phyloP scores from a whole-genome alignment of 495 filamentous ascomycete genomes.

The Aspergillus carlsbadensis region DNA sequence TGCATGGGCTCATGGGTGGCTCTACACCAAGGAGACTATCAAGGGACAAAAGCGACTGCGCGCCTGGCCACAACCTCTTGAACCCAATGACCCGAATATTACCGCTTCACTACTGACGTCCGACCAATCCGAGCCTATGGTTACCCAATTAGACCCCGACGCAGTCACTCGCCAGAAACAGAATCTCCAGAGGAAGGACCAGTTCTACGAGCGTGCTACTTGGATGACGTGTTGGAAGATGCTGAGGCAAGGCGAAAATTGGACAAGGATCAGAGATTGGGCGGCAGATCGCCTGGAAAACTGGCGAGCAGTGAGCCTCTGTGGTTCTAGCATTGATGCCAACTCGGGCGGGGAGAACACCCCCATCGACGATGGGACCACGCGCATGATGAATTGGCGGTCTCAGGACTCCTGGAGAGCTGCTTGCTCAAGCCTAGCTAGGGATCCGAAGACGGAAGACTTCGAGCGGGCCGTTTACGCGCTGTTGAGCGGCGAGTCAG shows the following conservation, averaged over 20 bases:
- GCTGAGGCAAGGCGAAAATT: conserved; percentile 71
- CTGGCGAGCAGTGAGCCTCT: conserved; percentile 71
- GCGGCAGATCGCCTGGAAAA: conserved; percentile 72
- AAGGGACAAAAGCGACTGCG: conserved; percentile 83
- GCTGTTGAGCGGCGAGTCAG: conserved; percentile 77
- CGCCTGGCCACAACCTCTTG: conserved; percentile 61
- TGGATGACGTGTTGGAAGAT: conserved; percentile 91
- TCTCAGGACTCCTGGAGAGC: conserved; percentile 67
- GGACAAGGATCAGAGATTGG: conserved; percentile 76
- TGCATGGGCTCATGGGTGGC: conserved; percentile 80
- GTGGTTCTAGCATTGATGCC: conserved; percentile 41
- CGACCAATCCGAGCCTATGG: conserved; percentile 59
- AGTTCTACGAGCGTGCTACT: conserved; percentile 79
- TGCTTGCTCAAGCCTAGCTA: conserved; percentile 76
- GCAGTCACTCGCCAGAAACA: conserved; percentile 74
- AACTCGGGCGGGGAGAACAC: conserved; percentile 30
- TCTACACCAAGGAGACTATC: conserved; percentile 84
- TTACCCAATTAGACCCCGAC: conserved; percentile 96
- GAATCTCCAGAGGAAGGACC: conserved; percentile 72
- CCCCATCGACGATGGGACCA: conserved; percentile 41
- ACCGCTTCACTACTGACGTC: conserved; percentile 54
- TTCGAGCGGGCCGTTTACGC: conserved; percentile 91
- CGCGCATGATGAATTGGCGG: conserved; percentile 49
- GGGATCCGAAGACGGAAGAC: conserved; percentile 62
- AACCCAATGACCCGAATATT: conserved; percentile 56